Evolutionary conservation across 2,329 filamentous ascomycete genomes (phyloP).

Genomic region (Pseudopyricularia cyperi): DNA sequence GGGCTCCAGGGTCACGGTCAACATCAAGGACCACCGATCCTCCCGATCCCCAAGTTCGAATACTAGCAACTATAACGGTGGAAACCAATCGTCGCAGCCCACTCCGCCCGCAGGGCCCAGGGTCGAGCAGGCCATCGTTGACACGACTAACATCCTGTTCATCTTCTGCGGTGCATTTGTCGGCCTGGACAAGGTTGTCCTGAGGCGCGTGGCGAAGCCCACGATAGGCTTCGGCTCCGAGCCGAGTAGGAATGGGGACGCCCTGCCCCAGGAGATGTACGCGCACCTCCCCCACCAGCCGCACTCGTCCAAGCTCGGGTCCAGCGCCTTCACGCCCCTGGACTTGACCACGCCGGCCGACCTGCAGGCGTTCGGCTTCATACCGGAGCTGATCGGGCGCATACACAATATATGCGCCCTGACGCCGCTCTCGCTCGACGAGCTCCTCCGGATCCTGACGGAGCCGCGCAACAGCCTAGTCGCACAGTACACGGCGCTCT

Average conservation of each 20-base stretch:
- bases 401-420: constrained; percentile 84
- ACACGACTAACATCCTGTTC: constrained; percentile 94
- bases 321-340: constrained; percentile 38
- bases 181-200: constrained; percentile 74
- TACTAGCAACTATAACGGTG: constrained; percentile 36
- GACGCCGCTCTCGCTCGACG: constrained; percentile 52
- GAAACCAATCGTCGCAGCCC: constrained; percentile 29
- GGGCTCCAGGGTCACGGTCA: constrained; percentile 84
- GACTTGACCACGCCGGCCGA: constrained; percentile 66
- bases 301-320: constrained; percentile 14
- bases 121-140: constrained; percentile 57
- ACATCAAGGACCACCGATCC: constrained; percentile 66
- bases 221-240: constrained; percentile 87
- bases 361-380: constrained; percentile 77
- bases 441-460: constrained; percentile 76
- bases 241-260: constrained; percentile 43
- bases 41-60: constrained; percentile 38
- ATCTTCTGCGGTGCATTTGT: constrained; percentile 95
- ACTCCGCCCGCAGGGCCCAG: constrained; percentile 31
- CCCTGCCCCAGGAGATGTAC: constrained; percentile 50
- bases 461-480: constrained; percentile 84
- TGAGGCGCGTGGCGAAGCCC: constrained; percentile 72
- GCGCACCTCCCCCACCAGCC: constrained; percentile 42
- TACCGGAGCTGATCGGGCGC: constrained; percentile 90
- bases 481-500: constrained; percentile 79